Evolutionary conservation across 768 basidiomycete genomes (phyloP).

Genomic region (Pleurotus djamor): DNA sequence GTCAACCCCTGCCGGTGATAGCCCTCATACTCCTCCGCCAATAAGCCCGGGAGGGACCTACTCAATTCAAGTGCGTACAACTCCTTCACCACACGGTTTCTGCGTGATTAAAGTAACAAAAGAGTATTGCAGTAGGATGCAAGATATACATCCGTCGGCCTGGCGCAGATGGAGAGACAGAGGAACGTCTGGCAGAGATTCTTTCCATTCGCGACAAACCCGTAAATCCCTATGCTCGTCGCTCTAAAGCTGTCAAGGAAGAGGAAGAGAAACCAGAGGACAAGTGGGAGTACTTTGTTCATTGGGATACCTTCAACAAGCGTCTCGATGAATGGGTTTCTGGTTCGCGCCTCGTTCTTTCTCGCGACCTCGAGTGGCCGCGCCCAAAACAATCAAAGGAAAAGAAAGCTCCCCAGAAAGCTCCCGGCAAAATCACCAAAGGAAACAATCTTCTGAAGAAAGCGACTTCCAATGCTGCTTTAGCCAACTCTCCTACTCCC

Average conservation of each 20-base stretch:
- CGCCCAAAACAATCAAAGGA: slow-evolving; percentile 71
- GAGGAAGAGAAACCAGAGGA: slow-evolving; percentile 65
- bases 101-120: slow-evolving; percentile 26
- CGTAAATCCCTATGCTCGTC: slow-evolving; percentile 54
- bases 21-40: slow-evolving; percentile 47
- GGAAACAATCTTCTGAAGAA: slow-evolving; percentile 61
- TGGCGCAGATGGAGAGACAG: slow-evolving; percentile 66
- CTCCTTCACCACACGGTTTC: slow-evolving; percentile 14
- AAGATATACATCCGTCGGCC: slow-evolving; percentile 91
- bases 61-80: slow-evolving; percentile 60
- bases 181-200: slow-evolving; percentile 95
- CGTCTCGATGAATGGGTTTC: slow-evolving; percentile 97
- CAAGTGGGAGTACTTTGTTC: slow-evolving; percentile 93
- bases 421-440: slow-evolving; percentile 64
- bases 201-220: slow-evolving; percentile 92
- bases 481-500: slow-evolving; percentile 56
- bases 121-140: slow-evolving; percentile 92
- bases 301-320: slow-evolving; percentile 99
- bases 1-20: slow-evolving; percentile 36
- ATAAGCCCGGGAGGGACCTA: slow-evolving; percentile 77
- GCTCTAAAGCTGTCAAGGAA: slow-evolving; percentile 18
- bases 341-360: slow-evolving; percentile 81
- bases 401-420: slow-evolving; percentile 56
- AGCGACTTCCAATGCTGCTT: slow-evolving; percentile 66
- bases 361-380: slow-evolving; percentile 92